Evolutionary conservation across 2,329 filamentous ascomycete species (phyloP), one percentile per base, ranked within the genome.

Genomic region (Tolypocladium sp.): DNA sequence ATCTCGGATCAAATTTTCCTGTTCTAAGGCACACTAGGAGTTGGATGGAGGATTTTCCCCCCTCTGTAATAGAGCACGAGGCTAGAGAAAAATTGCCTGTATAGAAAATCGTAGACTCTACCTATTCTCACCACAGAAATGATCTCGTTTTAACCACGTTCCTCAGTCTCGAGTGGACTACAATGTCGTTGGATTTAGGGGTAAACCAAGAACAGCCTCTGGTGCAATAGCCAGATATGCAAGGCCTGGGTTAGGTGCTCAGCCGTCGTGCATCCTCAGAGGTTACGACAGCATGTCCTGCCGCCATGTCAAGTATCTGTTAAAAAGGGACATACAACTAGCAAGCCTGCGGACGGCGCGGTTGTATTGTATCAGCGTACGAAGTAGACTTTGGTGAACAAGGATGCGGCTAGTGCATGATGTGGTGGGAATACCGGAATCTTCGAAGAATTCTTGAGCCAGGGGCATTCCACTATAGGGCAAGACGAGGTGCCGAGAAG

Each of bases 1-100:
- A 79, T 81, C 69, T 71, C 71, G 0, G 83, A 86, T 63, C 77
- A 84, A 56, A 71, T 85, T 1, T 85, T 86, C 62, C 73, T 73
- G 53, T 84, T 84, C 61, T 83, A 71, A 55, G 25, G 12, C 13
- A 1, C 17, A 9, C 2, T 30, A 0, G 25, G 46, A 27, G 46
- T 20, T 15, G 22, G 5, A 20, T 8, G 8, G 13, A 2, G 4
- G 25, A 17, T 49, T 46, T 25, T n/a, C n/a, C n/a, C n/a, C n/a
- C 13, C 12, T 30, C 17, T 49, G 27, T 3, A 12, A 27, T 15
- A 4, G 42, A 46, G 22, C 13, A 27, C 42, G 42, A 27, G 42
- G 42, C 22, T 46, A 46, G 42, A 46, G 10, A 46, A 46, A 46
- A 46, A 7, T 15, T 15, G 7, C 4, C 17, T 49, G 13, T 30